phyloP scores from a whole-genome alignment of 306 rosid species.

The Sphenostylis stenocarpa region DNA sequence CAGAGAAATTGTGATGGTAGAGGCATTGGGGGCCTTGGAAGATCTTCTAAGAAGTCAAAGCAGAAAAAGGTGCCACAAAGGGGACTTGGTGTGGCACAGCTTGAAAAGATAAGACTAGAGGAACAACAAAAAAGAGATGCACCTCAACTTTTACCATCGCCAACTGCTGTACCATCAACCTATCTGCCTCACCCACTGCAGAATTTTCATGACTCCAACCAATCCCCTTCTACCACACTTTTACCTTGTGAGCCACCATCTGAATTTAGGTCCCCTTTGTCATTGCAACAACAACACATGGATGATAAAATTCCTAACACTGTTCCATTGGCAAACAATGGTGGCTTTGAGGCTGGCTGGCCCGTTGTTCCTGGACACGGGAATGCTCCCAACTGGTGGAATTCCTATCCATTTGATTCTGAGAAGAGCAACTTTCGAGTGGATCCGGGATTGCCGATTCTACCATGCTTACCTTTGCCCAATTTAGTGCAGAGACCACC shows the following conservation, averaged over 20 bases:
- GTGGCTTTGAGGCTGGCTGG: slow-evolving; percentile 43
- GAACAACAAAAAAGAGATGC: slow-evolving; percentile 58
- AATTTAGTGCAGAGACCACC: slow-evolving; percentile 46
- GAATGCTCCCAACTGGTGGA: slow-evolving; percentile 46
- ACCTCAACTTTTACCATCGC: slow-evolving; percentile 31
- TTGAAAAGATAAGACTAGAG: slow-evolving; percentile 75
- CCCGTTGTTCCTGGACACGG: slow-evolving; percentile 31
- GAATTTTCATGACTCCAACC: slow-evolving; percentile 39
- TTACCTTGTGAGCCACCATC: slow-evolving; percentile 36
- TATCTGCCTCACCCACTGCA: slow-evolving; percentile 37
- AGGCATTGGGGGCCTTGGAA: slow-evolving; percentile 1
- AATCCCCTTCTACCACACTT: slow-evolving; percentile 40
- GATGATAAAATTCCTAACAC: slow-evolving; percentile 35
- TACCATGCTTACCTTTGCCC: slow-evolving; percentile 40
- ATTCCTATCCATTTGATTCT: slow-evolving; percentile 41
- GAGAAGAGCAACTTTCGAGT: slow-evolving; percentile 38
- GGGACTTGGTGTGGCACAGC: slow-evolving; percentile 94
- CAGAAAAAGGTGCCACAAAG: slow-evolving; percentile 81
- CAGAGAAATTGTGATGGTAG: slow-evolving; percentile 42
- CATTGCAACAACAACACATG: slow-evolving; percentile 22
- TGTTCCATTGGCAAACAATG: slow-evolving; percentile 37
- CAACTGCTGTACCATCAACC: slow-evolving; percentile 38
- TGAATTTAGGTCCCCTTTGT: slow-evolving; percentile 39
- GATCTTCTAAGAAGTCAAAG: slow-evolving; percentile 56
- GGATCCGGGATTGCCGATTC: slow-evolving; percentile 51